Conservation (phyloP, 306 rosid species). For the Comarum palustre region DNA sequence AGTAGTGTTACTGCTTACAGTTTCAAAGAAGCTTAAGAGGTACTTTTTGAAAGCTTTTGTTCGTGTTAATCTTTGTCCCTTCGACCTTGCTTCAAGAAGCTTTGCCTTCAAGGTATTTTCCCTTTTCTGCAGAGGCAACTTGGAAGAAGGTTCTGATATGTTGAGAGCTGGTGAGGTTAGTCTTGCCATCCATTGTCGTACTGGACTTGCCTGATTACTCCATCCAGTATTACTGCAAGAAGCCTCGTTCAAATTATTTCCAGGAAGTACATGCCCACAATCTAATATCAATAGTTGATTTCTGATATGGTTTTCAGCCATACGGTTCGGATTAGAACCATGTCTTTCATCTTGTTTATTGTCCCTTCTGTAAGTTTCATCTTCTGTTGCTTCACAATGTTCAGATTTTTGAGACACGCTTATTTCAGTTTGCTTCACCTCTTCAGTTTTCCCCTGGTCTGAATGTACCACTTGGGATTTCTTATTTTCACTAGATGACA, state of each 20-base stretch:
- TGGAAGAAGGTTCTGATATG: constrained; percentile 45
- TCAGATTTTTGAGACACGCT: constrained; percentile 40
- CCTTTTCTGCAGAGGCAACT: constrained; percentile 51
- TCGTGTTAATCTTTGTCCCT: constrained; percentile 74
- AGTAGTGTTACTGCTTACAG: background rate
- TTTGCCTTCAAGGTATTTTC: constrained; percentile 81
- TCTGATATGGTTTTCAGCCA: constrained; percentile 52
- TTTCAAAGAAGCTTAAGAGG: constrained; percentile 26
- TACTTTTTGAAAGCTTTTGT: constrained; percentile 58
- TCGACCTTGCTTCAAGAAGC: constrained; percentile 93
- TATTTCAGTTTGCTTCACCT: constrained; percentile 40
- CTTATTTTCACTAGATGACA: constrained; percentile 48
- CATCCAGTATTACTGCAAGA: constrained; percentile 91
- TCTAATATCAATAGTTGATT: constrained; percentile 61
- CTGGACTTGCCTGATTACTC: constrained; percentile 91
- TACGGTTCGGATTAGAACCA: constrained; percentile 40
- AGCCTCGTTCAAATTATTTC: constrained; percentile 60
- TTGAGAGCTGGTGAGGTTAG: constrained; percentile 46
- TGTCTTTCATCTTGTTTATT: constrained; percentile 44
- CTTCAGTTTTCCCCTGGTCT: constrained; percentile 38
- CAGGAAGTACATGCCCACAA: constrained; percentile 45
- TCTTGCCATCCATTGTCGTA: constrained; percentile 67
- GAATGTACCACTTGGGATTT: constrained; percentile 46
- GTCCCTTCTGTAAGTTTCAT: constrained; percentile 32
- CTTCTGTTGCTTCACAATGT: constrained; percentile 38